These are phyloP conservation scores for Penicillium sp. DNA, from an alignment of 2,329 filamentous ascomycete genomes.

Conservation along the genomic window DNA sequence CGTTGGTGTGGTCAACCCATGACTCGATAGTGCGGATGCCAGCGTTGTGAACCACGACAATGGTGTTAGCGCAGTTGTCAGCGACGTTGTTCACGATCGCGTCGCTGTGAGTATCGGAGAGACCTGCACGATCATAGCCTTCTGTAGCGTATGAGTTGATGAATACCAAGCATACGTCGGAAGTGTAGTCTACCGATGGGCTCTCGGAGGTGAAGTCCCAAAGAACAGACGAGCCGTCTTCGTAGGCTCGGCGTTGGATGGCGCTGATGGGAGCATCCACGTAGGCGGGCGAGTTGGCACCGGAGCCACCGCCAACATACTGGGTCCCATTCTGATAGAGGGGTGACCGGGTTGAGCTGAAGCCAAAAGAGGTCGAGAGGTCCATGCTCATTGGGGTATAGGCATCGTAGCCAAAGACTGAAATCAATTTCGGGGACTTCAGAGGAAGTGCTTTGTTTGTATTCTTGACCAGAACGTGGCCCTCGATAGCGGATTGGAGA, in stretches of 20 bases:
- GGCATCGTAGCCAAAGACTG: conserved; percentile 29
- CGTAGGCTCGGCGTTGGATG: conserved; percentile 50
- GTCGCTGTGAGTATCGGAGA: conserved; percentile 50
- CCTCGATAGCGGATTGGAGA: conserved; percentile 56
- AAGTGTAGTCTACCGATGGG: conserved; percentile 17
- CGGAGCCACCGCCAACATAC: conserved; percentile 50
- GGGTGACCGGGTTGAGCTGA: not conserved
- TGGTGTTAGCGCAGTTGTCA: conserved; percentile 28
- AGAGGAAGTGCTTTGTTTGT: conserved; percentile 51
- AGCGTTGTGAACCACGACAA: conserved; percentile 9
- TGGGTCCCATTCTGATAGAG: conserved; percentile 44
- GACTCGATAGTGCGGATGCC: conserved; percentile 38
- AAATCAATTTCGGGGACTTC: conserved; percentile 22
- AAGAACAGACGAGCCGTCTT: conserved; percentile 51
- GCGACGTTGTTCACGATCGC: conserved; percentile 59
- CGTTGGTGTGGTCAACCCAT: conserved; percentile 63
- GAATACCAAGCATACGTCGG: conserved; percentile 53
- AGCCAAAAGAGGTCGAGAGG: not conserved
- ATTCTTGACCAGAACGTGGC: conserved; percentile 58
- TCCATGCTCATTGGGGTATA: conserved; percentile 3
- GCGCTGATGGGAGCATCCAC: conserved; percentile 57
- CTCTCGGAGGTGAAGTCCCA: conserved; percentile 21
- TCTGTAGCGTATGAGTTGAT: conserved; percentile 54
- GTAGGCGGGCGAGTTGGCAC: conserved; percentile 49
- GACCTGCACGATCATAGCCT: conserved; percentile 36